Conservation (phyloP, 2,329 filamentous ascomycete species). For the Chaetomiaceae sp. region DNA sequence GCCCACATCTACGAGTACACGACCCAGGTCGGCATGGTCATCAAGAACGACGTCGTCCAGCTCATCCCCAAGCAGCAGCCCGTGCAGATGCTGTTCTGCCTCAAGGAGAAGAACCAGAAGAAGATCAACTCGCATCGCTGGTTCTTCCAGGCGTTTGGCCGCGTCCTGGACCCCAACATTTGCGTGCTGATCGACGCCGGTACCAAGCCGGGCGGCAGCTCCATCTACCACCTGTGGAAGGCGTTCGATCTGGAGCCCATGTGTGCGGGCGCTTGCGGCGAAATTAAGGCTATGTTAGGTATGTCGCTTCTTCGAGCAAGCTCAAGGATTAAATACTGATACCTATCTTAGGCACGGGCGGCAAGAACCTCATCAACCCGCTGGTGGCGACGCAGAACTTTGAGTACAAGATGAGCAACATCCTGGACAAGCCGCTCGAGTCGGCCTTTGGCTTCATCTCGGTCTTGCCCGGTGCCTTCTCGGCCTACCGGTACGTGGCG, state of each 20-base stretch:
- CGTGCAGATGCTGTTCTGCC: conserved; percentile 93
- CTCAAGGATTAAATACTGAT: too few species aligned
- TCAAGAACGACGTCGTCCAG: conserved; percentile 85
- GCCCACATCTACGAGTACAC: conserved; percentile 98
- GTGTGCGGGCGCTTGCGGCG: conserved; percentile 94
- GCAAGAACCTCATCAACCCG: conserved; percentile 87
- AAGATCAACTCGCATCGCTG: conserved; percentile 99
- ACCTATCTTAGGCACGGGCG: conserved; percentile 73
- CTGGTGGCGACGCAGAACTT: conserved; percentile 97
- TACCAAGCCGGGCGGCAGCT: conserved; percentile 88
- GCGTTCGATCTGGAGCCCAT: conserved; percentile 96
- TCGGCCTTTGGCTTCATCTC: conserved; percentile 98
- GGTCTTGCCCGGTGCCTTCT: conserved; percentile 94
- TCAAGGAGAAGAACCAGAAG: conserved; percentile 99
- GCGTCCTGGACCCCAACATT: conserved; percentile 89
- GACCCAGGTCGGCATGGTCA: conserved; percentile 76
- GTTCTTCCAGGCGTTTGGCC: conserved; percentile 98
- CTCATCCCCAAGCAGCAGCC: conserved; percentile 83
- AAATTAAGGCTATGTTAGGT: conserved; percentile 97
- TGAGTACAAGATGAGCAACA: conserved; percentile 99
- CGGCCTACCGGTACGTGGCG: conserved; percentile 92
- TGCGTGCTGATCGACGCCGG: conserved; percentile 95
- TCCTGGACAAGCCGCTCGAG: conserved; percentile 94
- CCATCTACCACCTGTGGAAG: conserved; percentile 98
- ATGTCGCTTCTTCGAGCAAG: too few species aligned